A percentile compares a stretch with the other conserved stretches of the same genome.
phyloP scores from a whole-genome alignment of 371 early-diverging fungal species.

The Choanephora cucurbitarum region DNA sequence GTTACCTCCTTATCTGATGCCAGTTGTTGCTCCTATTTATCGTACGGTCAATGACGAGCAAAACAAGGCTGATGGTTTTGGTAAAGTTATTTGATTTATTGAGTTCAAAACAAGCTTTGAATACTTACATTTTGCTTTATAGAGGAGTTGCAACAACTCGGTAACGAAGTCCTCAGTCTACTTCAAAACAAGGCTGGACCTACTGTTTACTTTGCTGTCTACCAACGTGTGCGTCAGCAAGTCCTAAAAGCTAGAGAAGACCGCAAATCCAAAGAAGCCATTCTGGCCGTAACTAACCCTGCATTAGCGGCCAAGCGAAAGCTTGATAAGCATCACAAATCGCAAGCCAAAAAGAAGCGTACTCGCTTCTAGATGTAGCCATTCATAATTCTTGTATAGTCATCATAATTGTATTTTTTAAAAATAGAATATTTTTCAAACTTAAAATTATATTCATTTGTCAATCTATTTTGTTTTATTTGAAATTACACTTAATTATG shows the following conservation, averaged over 20 bases:
- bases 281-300: slow-evolving; percentile 41
- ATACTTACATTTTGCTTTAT: slow-evolving; percentile 3
- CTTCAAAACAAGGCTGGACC: slow-evolving; percentile 81
- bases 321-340: slow-evolving; percentile 34
- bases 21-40: slow-evolving; percentile 80
- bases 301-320: slow-evolving; percentile 39
- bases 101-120: neutral
- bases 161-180: slow-evolving; percentile 80
- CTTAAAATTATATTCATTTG: neutral
- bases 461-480: neutral
- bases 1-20: slow-evolving; percentile 64
- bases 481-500: neutral
- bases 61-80: slow-evolving; percentile 59
- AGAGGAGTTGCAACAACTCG: slow-evolving; percentile 77
- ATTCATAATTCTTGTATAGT: neutral
- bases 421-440: neutral
- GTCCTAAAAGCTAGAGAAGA: slow-evolving; percentile 44
- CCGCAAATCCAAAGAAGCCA: slow-evolving; percentile 58
- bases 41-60: slow-evolving; percentile 78
- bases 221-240: slow-evolving; percentile 72
- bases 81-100: slow-evolving; percentile 30
- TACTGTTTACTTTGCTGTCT: slow-evolving; percentile 67
- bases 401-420: neutral
- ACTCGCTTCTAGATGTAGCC: slow-evolving; percentile 4
- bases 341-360: slow-evolving; percentile 28